These are phyloP conservation scores for Grigorovia transvaalensis DNA, from an alignment of 805 yeast species.

Conservation along the genomic window DNA sequence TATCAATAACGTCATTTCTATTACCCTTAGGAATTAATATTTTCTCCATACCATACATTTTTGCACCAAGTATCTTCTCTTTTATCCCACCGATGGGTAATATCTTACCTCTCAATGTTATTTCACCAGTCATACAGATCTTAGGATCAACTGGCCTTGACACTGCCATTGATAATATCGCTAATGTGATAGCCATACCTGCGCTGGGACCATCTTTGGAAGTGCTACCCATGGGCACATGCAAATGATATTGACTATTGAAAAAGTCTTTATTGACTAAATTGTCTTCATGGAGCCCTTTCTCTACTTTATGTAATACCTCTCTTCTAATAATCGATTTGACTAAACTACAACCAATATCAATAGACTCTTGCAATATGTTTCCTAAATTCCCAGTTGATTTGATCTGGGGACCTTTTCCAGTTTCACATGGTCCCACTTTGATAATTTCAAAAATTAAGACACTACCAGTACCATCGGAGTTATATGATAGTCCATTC, in stretches of 20 bases:
- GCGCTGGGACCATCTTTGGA: slow-evolving; percentile 52
- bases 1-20: slow-evolving; percentile 64
- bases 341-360: slow-evolving; percentile 78
- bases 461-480: slow-evolving; percentile 78
- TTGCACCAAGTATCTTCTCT: slow-evolving; percentile 88
- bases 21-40: slow-evolving; percentile 89
- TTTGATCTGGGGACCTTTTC: slow-evolving; percentile 39
- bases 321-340: slow-evolving; percentile 44
- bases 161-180: slow-evolving; percentile 68
- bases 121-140: slow-evolving; percentile 82
- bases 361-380: slow-evolving; percentile 91
- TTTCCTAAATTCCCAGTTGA: slow-evolving; percentile 93
- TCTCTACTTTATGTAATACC: slow-evolving; percentile 36
- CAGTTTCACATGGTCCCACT: slow-evolving; percentile 34
- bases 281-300: slow-evolving; percentile 22
- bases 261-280: slow-evolving; percentile 41
- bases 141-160: slow-evolving; percentile 50
- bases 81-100: slow-evolving; percentile 79
- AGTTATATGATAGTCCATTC: slow-evolving; percentile 79
- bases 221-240: slow-evolving; percentile 83
- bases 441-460: slow-evolving; percentile 69
- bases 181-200: slow-evolving; percentile 75
- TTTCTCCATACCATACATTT: slow-evolving; percentile 79
- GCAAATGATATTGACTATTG: slow-evolving; percentile 66
- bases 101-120: slow-evolving; percentile 73